Percentiles rank a stretch among this genome's conserved stretches.
Conservation (phyloP, 208 protist genomes). For the Leishmania tropica region DNA sequence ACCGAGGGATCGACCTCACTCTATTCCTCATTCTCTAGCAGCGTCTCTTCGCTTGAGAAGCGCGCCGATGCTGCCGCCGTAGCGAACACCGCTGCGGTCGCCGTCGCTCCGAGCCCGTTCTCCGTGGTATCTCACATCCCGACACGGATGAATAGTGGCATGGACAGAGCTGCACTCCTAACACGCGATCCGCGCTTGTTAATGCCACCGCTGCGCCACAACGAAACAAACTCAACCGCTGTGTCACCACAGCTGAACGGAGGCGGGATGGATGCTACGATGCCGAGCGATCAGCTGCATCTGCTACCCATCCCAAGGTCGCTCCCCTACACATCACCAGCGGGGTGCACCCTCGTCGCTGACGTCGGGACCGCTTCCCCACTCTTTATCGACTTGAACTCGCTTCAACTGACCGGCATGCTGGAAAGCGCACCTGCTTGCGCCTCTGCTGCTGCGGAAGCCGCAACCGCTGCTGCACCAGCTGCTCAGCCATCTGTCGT, state of each 20-base stretch:
- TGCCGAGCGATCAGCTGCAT: not conserved
- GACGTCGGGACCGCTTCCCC: not conserved
- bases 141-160: not conserved
- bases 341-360: not conserved
- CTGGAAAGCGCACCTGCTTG: not conserved
- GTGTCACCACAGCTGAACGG: too few species aligned
- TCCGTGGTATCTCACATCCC: not conserved
- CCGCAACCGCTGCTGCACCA: not conserved
- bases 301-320: not conserved
- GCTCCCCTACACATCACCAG: not conserved
- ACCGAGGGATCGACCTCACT: not conserved
- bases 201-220: not conserved
- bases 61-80: not conserved
- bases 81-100: not conserved
- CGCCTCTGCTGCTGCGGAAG: not conserved
- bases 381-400: not conserved
- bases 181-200: not conserved
- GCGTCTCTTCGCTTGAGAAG: not conserved
- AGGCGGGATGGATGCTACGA: not conserved
- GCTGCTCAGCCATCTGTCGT: not conserved
- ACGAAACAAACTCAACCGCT: not conserved
- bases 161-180: too few species aligned
- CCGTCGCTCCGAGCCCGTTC: not conserved
- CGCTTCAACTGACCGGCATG: slow-evolving; percentile 1
- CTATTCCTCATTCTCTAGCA: not conserved